A percentile compares a stretch with the other conserved stretches of the same genome.
phyloP scores from a whole-genome alignment of 2,329 filamentous ascomycete genomes.

The Berkeleyomyces rouxiae region DNA sequence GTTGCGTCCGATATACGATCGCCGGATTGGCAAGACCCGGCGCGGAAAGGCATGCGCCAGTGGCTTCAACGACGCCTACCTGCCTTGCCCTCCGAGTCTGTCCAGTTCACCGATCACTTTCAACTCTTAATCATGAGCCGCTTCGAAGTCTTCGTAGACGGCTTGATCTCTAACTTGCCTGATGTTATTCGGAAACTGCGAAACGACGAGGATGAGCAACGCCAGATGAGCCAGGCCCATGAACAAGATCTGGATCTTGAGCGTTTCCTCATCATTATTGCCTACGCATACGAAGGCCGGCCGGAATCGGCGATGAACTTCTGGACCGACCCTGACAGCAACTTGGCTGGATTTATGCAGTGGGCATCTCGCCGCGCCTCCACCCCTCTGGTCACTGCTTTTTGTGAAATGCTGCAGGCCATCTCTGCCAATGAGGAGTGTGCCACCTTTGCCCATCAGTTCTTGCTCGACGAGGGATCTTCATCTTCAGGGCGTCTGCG shows the following conservation, averaged over 20 bases:
- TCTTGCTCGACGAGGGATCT: constrained; percentile 66
- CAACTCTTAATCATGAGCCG: constrained; percentile 59
- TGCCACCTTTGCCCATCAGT: constrained; percentile 71
- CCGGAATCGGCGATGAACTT: constrained; percentile 75
- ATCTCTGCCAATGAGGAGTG: constrained; percentile 71
- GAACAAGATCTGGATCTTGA: constrained; percentile 64
- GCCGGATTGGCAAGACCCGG: constrained; percentile 75
- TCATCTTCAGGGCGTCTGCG: constrained; percentile 61
- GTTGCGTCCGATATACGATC: constrained; percentile 67
- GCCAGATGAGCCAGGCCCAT: constrained; percentile 47
- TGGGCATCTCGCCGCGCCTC: constrained; percentile 95
- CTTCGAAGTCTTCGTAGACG: constrained; percentile 74
- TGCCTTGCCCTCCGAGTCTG: constrained; percentile 47
- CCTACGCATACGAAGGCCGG: constrained; percentile 76
- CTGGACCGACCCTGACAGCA: constrained; percentile 84
- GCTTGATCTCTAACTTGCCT: constrained; percentile 88
- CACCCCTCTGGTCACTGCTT: constrained; percentile 87
- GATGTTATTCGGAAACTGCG: constrained; percentile 77
- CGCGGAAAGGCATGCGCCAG: constrained; percentile 63
- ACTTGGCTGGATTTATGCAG: constrained; percentile 83
- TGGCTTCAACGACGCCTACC: constrained; percentile 71
- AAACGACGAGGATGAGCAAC: constrained; percentile 76
- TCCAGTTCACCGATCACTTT: constrained; percentile 56
- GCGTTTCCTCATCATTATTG: constrained; percentile 79
- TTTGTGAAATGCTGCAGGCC: constrained; percentile 88